Conservation (phyloP, 176 grass and related monocot genomes). For the Eleusine indica region DNA sequence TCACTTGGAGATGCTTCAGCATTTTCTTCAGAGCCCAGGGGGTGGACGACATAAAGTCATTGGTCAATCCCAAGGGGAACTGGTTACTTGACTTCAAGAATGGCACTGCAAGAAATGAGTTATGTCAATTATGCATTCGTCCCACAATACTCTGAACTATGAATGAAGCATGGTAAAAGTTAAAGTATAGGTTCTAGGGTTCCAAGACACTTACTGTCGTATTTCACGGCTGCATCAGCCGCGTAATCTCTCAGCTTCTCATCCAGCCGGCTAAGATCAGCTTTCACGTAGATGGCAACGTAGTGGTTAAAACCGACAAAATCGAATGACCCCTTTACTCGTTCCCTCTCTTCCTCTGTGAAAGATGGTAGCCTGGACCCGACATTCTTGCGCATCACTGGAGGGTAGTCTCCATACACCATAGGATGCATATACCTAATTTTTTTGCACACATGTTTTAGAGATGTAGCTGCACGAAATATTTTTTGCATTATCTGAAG, state of each 20-base stretch:
- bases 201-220: conserved; percentile 25
- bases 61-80: conserved; percentile 8
- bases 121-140: not conserved
- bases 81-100: conserved; percentile 44
- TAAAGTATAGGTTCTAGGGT: not conserved
- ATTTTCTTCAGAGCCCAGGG: conserved; percentile 83
- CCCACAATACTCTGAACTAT: not conserved
- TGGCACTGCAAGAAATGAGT: conserved; percentile 45
- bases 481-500: not conserved
- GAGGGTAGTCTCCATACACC: conserved; percentile 75
- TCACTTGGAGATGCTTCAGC: conserved; percentile 68
- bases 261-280: conserved; percentile 53
- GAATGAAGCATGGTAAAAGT: not conserved
- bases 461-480: not conserved
- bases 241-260: conserved; percentile 56
- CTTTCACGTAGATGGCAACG: conserved; percentile 48
- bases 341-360: conserved; percentile 51
- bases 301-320: conserved; percentile 96
- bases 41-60: conserved; percentile 16
- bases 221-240: conserved; percentile 66
- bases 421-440: conserved; percentile 75
- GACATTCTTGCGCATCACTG: conserved; percentile 73
- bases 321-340: conserved; percentile 66
- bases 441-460: conserved; percentile 10
- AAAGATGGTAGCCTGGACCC: conserved; percentile 69